Evolutionary conservation across 257 asterid species (phyloP), one percentile per base, ranked within the genome.

Genomic region (Penstemon barbatus): DNA sequence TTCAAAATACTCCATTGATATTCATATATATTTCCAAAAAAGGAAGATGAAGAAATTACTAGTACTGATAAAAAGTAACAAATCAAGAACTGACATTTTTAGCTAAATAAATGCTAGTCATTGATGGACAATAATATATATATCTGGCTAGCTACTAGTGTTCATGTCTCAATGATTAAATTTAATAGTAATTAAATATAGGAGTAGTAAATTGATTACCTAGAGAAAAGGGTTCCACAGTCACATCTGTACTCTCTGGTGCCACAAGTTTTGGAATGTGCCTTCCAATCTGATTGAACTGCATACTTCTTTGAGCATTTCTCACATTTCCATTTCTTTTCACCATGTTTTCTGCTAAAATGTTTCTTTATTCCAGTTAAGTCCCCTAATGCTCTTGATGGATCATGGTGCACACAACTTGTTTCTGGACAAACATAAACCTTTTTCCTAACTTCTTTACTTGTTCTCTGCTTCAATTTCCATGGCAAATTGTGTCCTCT

Each of bases 401-500:
- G 95, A 33, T 93, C 95, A 48, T 93, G 95, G 77, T 90, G 99
- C 0, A 88, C 95, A 56, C 99, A 93, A 61, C 78, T 77, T 0
- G 72, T 37, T 70, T 90, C 99, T 4, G 99, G 99, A 79, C 99
- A 93, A 1, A 93, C 92, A 64, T 93, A 93, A 4, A 93, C 97
- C 58, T 90, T 90, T 62, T 87, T 90, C 72, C 82, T 78, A 1
- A 82, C 66, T 19, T 86, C 94, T 19, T 85, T 84, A 78, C 66
- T 79, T 46, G 79, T 57, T 76, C 98, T 86, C 79, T 90, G 96
- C 90, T 93, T 93, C 13, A 93, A 84, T 71, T 93, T 93, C 98
- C 98, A 93, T 66, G 98, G 98, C 61, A 93, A 79, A 64, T 93
- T 93, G 72, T 93, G 98, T 5, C 98, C 97, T 81, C 98, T 81